Conservation (phyloP, 805 yeast genomes). For the Saccharomycopsis sp. region DNA sequence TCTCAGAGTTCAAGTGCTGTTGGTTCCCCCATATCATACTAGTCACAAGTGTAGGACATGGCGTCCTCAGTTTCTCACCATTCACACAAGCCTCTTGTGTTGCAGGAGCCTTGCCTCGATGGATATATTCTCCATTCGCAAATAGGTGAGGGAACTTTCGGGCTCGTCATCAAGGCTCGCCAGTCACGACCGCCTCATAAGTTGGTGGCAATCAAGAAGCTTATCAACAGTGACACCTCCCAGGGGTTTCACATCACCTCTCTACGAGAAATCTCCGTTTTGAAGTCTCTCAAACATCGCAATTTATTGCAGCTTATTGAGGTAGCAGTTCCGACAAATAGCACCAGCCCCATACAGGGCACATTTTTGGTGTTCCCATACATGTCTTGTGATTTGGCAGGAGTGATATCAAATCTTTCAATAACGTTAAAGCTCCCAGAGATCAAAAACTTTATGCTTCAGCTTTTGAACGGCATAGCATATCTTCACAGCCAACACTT, state of each 20-base stretch:
- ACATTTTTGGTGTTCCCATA: slow-evolving; percentile 89
- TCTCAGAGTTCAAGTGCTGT: no score
- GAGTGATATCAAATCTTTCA: slow-evolving; percentile 72
- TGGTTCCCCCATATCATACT: no score
- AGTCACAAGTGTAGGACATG: no score
- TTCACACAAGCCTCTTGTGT: background rate
- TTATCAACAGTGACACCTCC: slow-evolving; percentile 34
- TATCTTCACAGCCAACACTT: slow-evolving; percentile 59
- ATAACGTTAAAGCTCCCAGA: slow-evolving; percentile 53
- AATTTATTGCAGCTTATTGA: slow-evolving; percentile 74
- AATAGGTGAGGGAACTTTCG: slow-evolving; percentile 80
- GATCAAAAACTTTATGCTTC: slow-evolving; percentile 75
- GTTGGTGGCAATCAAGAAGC: slow-evolving; percentile 79
- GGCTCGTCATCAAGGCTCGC: slow-evolving; percentile 77
- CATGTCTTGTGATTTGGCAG: slow-evolving; percentile 87
- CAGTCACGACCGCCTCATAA: slow-evolving; percentile 38
- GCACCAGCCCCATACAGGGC: slow-evolving; percentile 14
- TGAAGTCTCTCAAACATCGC: slow-evolving; percentile 58
- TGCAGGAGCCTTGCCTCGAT: background rate
- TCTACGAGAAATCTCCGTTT: slow-evolving; percentile 77
- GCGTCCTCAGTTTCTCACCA: no score
- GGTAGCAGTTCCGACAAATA: slow-evolving; percentile 40
- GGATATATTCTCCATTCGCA: slow-evolving; percentile 3
- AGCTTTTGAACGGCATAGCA: slow-evolving; percentile 69
- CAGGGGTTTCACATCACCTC: slow-evolving; percentile 88